Percentiles rank a stretch among this genome's conserved stretches.
These are phyloP conservation scores for Phaeosphaeria sp. DNA, from an alignment of 2,329 filamentous ascomycete genomes.

Conservation along the genomic window DNA sequence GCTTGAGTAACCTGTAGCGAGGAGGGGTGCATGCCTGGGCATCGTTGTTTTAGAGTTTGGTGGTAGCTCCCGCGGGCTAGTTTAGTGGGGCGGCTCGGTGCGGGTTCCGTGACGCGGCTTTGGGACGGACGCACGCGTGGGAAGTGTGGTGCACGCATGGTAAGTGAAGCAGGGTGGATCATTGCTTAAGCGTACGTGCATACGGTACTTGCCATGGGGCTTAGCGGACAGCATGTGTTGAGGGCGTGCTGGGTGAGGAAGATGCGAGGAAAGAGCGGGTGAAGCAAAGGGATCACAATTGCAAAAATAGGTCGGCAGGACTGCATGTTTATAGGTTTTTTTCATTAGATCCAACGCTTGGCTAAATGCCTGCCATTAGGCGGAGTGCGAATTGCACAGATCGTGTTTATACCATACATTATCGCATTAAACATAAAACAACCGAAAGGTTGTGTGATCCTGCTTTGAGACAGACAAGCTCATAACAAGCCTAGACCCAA, in stretches of 20 bases:
- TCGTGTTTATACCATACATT: constrained; percentile 3
- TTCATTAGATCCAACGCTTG: neutral
- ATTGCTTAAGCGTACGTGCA: neutral
- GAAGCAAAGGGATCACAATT: neutral
- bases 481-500: constrained; percentile 32
- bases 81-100: neutral
- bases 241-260: too few species aligned
- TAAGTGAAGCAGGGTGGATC: neutral
- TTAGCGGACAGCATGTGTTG: neutral
- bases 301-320: too few species aligned
- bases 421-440: constrained; percentile 15
- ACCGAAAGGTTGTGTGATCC: neutral
- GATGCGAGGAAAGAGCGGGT: neutral
- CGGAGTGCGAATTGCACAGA: neutral
- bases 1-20: neutral
- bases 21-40: neutral
- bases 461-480: neutral
- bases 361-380: constrained; percentile 6
- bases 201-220: neutral
- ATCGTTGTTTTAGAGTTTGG: neutral
- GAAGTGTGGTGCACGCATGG: neutral
- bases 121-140: neutral
- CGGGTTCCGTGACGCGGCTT: neutral
- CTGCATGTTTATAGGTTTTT: too few species aligned
- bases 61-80: neutral